Percentiles rank a stretch among this genome's conserved stretches.
Evolutionary conservation across 805 yeast species (phyloP).

Genomic region (Candida golubevii): DNA sequence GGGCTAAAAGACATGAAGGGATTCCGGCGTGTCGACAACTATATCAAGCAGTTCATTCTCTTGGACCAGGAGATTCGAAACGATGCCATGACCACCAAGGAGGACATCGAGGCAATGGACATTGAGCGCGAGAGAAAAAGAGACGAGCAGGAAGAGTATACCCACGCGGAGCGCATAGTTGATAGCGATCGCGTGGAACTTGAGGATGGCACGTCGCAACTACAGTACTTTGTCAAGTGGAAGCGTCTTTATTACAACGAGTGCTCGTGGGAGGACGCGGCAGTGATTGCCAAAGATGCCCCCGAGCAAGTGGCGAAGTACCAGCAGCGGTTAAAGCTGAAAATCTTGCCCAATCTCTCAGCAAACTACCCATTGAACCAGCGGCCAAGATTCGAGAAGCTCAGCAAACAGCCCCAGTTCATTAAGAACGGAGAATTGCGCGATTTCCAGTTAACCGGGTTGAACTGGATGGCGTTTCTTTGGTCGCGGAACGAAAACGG

Average conservation of each 20-base stretch:
- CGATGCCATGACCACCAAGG: slow-evolving; percentile 81
- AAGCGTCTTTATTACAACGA: slow-evolving; percentile 88
- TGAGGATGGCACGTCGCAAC: slow-evolving; percentile 60
- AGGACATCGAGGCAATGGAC: slow-evolving; percentile 91
- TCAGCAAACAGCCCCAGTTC: slow-evolving; percentile 80
- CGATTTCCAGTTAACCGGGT: slow-evolving; percentile 96
- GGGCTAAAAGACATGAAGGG: slow-evolving; percentile 59
- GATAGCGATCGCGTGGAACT: slow-evolving; percentile 70
- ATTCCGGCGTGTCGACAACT: slow-evolving; percentile 81
- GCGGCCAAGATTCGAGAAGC: slow-evolving; percentile 87
- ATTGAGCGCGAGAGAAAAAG: slow-evolving; percentile 80
- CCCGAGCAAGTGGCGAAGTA: slow-evolving; percentile 81
- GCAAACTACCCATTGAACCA: slow-evolving; percentile 64
- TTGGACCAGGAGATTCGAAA: slow-evolving; percentile 70
- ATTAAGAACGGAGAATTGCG: slow-evolving; percentile 88
- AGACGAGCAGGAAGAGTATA: slow-evolving; percentile 80
- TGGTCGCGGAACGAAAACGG: slow-evolving; percentile 99
- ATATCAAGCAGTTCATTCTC: slow-evolving; percentile 71
- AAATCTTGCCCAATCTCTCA: slow-evolving; percentile 76
- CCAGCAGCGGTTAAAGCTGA: slow-evolving; percentile 76
- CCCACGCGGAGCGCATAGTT: slow-evolving; percentile 84
- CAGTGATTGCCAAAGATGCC: slow-evolving; percentile 75
- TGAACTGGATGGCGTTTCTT: slow-evolving; percentile 98
- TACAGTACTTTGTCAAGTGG: slow-evolving; percentile 92
- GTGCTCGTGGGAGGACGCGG: slow-evolving; percentile 95